Evolutionary conservation across 2,329 filamentous ascomycete genomes (phyloP).

Genomic region (Aspergillus fumigatus): DNA sequence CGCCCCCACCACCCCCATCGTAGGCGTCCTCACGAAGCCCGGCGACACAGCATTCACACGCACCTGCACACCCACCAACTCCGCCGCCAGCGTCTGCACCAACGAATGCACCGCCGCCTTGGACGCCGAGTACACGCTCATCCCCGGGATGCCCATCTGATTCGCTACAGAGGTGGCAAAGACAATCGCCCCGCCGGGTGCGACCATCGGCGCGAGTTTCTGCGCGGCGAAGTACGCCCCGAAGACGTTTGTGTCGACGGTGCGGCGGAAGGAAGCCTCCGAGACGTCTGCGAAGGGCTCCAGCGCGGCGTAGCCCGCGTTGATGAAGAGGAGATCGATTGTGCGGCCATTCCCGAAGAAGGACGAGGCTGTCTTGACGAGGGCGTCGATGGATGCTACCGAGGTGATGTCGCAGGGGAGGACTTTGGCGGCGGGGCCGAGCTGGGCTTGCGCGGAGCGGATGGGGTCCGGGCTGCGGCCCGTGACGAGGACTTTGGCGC

Average conservation of each 20-base stretch:
- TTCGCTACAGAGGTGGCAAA: slow-evolving; percentile 8
- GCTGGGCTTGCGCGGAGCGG: neutral
- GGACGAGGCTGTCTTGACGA: neutral
- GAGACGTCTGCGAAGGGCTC: slow-evolving; percentile 5
- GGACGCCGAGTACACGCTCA: slow-evolving; percentile 4
- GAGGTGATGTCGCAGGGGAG: slow-evolving; percentile 7
- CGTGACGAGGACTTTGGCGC: slow-evolving; percentile 8
- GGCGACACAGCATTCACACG: slow-evolving; percentile 9
- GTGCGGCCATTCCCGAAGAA: neutral
- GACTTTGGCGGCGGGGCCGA: slow-evolving; percentile 2
- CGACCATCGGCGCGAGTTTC: slow-evolving; percentile 2
- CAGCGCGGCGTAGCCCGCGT: slow-evolving; percentile 8
- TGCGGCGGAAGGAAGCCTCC: slow-evolving; percentile 4
- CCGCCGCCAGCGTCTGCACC: slow-evolving; percentile 6
- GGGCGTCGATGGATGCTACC: neutral
- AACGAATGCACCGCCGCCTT: slow-evolving; percentile 9
- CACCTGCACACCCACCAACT: slow-evolving; percentile 1
- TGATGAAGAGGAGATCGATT: slow-evolving; percentile 8
- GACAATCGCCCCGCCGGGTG: slow-evolving; percentile 9
- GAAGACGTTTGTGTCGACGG: slow-evolving; percentile 10
- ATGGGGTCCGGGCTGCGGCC: slow-evolving; percentile 8
- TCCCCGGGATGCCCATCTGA: slow-evolving; percentile 4
- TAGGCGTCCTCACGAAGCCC: slow-evolving; percentile 9
- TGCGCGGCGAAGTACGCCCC: slow-evolving; percentile 8
- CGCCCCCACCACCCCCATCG: slow-evolving; percentile 5